Percentiles rank a stretch among this genome's conserved stretches.
These are phyloP conservation scores for Colletotrichum incanum DNA, from an alignment of 2,329 filamentous ascomycete species.

Conservation along the genomic window DNA sequence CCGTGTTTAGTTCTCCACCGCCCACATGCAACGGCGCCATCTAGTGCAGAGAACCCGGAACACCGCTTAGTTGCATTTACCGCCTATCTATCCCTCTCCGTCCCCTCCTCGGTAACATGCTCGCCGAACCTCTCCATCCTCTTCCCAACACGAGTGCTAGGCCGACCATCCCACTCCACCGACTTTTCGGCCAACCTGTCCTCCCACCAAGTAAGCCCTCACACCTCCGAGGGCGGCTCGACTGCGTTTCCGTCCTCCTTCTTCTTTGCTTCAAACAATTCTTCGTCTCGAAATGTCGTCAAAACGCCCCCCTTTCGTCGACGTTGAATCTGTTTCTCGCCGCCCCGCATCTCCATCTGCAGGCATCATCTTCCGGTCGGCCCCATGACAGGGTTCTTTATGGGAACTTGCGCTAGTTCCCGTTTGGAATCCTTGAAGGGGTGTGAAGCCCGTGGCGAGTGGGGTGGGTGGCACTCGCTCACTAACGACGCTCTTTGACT, in stretches of 20 bases:
- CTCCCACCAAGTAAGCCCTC: slow-evolving; percentile 22
- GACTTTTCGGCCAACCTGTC: slow-evolving; percentile 34
- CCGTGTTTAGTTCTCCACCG: slow-evolving; percentile 13
- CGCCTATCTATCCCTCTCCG: slow-evolving; percentile 35
- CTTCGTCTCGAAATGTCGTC: slow-evolving; percentile 9
- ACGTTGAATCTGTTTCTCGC: slow-evolving; percentile 39
- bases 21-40: slow-evolving; percentile 29
- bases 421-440: slow-evolving; percentile 40
- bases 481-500: slow-evolving; percentile 34
- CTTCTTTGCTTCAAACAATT: not conserved
- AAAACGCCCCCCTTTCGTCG: slow-evolving; percentile 33
- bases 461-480: slow-evolving; percentile 33
- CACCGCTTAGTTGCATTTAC: slow-evolving; percentile 37
- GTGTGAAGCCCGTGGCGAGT: slow-evolving; percentile 40
- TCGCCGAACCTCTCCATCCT: slow-evolving; percentile 37
- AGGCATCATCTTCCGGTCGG: slow-evolving; percentile 38
- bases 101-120: slow-evolving; percentile 26
- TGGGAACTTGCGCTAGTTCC: slow-evolving; percentile 43
- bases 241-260: not conserved
- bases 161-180: slow-evolving; percentile 40
- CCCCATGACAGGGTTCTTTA: slow-evolving; percentile 38
- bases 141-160: slow-evolving; percentile 39
- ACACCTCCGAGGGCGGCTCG: slow-evolving; percentile 1
- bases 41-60: slow-evolving; percentile 8
- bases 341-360: slow-evolving; percentile 42